phyloP scores from a whole-genome alignment of 2,329 filamentous ascomycete genomes.

The Alternaria metachromatica region DNA sequence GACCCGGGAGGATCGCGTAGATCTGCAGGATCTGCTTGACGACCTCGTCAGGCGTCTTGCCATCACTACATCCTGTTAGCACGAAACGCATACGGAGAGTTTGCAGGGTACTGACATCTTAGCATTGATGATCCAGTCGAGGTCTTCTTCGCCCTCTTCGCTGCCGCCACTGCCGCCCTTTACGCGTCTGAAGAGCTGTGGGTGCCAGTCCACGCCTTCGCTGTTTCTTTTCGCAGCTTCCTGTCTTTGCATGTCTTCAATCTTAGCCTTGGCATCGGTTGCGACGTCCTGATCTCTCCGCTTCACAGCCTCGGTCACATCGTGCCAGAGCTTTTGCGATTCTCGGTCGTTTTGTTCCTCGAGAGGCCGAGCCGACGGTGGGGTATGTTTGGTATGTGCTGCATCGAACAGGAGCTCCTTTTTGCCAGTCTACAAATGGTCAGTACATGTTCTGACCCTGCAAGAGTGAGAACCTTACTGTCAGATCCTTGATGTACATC shows the following conservation, averaged over 20 bases:
- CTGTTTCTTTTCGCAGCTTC: slow-evolving; percentile 82
- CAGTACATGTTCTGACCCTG: background rate
- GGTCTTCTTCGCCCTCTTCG: slow-evolving; percentile 83
- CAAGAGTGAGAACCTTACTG: slow-evolving; percentile 58
- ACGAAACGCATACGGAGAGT: background rate
- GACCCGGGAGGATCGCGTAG: slow-evolving; percentile 81
- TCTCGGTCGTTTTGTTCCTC: slow-evolving; percentile 89
- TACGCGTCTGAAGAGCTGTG: slow-evolving; percentile 81
- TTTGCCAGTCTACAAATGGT: slow-evolving; percentile 74
- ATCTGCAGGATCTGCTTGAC: slow-evolving; percentile 85
- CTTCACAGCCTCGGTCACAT: slow-evolving; percentile 81
- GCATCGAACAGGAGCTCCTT: slow-evolving; percentile 92
- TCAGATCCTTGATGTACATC: slow-evolving; percentile 87
- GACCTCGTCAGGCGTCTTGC: slow-evolving; percentile 70
- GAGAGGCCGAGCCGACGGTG: slow-evolving; percentile 76
- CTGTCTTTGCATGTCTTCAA: slow-evolving; percentile 90
- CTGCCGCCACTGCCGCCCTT: slow-evolving; percentile 71
- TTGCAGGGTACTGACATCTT: slow-evolving; percentile 67
- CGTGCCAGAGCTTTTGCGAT: slow-evolving; percentile 85
- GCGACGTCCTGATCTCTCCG: slow-evolving; percentile 85
- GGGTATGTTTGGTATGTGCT: slow-evolving; percentile 74
- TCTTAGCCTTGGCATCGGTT: slow-evolving; percentile 94
- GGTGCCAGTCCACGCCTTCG: slow-evolving; percentile 84
- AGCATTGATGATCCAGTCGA: slow-evolving; percentile 95
- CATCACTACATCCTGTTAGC: slow-evolving; percentile 54